Evolutionary conservation across 306 rosid species (phyloP).

Genomic region (Chamaecrista fasciculata): DNA sequence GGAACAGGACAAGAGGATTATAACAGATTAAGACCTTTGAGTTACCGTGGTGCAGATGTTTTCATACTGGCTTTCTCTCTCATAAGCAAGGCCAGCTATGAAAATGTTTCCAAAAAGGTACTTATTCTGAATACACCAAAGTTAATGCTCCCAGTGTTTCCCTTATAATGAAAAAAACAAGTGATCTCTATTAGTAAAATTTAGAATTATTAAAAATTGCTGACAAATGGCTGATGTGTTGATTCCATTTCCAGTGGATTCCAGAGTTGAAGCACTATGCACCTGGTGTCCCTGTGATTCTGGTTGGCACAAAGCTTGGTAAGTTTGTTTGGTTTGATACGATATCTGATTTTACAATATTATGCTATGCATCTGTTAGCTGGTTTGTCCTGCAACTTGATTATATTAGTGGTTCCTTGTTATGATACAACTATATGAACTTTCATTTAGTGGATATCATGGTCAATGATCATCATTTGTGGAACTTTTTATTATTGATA

Average conservation of each 20-base stretch:
- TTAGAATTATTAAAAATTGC: neutral
- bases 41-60: slow-evolving; percentile 74
- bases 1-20: slow-evolving; percentile 68
- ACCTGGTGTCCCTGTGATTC: slow-evolving; percentile 93
- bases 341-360: slow-evolving; percentile 15
- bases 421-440: slow-evolving; percentile 12
- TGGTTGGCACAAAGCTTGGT: slow-evolving; percentile 99
- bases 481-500: neutral
- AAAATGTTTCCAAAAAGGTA: slow-evolving; percentile 74
- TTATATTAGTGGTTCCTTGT: neutral
- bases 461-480: slow-evolving; percentile 5
- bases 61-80: slow-evolving; percentile 70
- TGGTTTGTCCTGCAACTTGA: neutral
- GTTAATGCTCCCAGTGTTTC: neutral
- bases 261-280: slow-evolving; percentile 99
- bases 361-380: neutral
- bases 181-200: slow-evolving; percentile 12
- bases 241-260: slow-evolving; percentile 79
- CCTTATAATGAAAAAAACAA: neutral
- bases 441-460: neutral
- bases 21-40: slow-evolving; percentile 66
- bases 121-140: neutral
- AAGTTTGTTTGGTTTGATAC: slow-evolving; percentile 29
- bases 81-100: slow-evolving; percentile 69
- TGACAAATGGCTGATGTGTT: slow-evolving; percentile 25